Evolutionary conservation across 2,329 filamentous ascomycete species (phyloP).

Genomic region (Aureobasidium subglaciale): DNA sequence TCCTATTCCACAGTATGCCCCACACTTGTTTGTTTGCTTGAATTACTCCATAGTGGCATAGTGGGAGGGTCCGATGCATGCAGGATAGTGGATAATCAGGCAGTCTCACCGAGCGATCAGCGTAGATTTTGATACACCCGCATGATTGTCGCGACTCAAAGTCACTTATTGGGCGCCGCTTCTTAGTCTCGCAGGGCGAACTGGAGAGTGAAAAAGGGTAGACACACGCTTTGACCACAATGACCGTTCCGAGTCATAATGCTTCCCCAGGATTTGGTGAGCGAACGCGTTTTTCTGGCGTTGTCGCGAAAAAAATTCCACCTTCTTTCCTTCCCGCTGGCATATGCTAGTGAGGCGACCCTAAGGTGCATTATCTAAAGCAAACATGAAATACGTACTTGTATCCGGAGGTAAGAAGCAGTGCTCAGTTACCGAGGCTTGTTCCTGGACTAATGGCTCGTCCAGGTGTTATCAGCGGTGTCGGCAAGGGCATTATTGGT

Average conservation of each 20-base stretch:
- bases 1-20: not conserved
- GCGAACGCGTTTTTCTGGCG: conserved; percentile 15
- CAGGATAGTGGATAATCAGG: too few species aligned
- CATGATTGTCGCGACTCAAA: too few species aligned
- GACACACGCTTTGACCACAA: not conserved
- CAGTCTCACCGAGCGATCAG: too few species aligned
- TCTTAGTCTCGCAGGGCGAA: too few species aligned
- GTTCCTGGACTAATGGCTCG: conserved; percentile 1
- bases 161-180: too few species aligned
- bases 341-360: conserved; percentile 33
- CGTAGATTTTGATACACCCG: too few species aligned
- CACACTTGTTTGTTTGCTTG: not conserved
- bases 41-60: too few species aligned
- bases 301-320: conserved; percentile 13
- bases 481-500: conserved; percentile 63
- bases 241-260: not conserved
- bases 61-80: too few species aligned
- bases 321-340: conserved; percentile 36
- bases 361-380: conserved; percentile 28
- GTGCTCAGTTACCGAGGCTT: not conserved
- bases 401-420: conserved; percentile 62
- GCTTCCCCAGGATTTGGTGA: not conserved
- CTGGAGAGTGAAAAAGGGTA: not conserved
- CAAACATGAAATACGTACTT: conserved; percentile 72
- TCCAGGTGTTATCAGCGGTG: conserved; percentile 50